These are phyloP conservation scores for Parascedosporium putredinis DNA, from an alignment of 2,329 filamentous ascomycete species.

Conservation along the genomic window DNA sequence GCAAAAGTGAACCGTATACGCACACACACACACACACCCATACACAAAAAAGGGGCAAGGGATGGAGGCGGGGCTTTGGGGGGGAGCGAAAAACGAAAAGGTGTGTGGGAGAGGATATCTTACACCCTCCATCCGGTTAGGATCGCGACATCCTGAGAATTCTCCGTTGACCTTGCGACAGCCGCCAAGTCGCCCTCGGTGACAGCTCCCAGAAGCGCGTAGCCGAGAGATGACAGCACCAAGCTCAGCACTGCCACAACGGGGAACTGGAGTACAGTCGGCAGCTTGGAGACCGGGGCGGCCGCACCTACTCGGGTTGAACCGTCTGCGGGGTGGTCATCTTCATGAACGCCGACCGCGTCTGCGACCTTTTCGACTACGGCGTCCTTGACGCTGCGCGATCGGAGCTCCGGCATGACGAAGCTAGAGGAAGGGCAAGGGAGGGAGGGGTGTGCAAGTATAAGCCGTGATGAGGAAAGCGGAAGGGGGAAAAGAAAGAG, in stretches of 20 bases:
- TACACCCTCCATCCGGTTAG: slow-evolving; percentile 46
- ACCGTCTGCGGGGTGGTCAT: not conserved
- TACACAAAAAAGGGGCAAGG: not conserved
- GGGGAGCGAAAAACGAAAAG: not conserved
- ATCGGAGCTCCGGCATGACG: slow-evolving; percentile 6
- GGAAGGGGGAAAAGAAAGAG: not conserved
- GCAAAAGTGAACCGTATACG: no score
- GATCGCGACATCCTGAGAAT: slow-evolving; percentile 40
- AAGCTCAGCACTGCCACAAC: slow-evolving; percentile 46
- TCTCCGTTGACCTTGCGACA: slow-evolving; percentile 54
- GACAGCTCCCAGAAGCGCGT: slow-evolving; percentile 49
- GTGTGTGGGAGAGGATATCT: no score
- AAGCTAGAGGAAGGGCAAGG: not conserved
- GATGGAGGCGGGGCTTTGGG: not conserved
- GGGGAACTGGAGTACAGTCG: slow-evolving; percentile 37
- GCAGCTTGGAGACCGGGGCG: slow-evolving; percentile 25
- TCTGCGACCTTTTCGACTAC: not conserved
- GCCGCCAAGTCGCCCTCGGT: slow-evolving; percentile 55
- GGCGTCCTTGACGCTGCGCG: slow-evolving; percentile 1
- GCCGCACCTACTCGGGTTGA: not conserved
- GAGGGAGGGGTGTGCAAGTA: not conserved
- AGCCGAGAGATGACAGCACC: slow-evolving; percentile 51
- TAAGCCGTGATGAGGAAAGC: no score
- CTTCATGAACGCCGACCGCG: not conserved
- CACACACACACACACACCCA: no score